These are phyloP conservation scores for Pezicula neosporulosa DNA, from an alignment of 2,329 filamentous ascomycete genomes.

Conservation along the genomic window DNA sequence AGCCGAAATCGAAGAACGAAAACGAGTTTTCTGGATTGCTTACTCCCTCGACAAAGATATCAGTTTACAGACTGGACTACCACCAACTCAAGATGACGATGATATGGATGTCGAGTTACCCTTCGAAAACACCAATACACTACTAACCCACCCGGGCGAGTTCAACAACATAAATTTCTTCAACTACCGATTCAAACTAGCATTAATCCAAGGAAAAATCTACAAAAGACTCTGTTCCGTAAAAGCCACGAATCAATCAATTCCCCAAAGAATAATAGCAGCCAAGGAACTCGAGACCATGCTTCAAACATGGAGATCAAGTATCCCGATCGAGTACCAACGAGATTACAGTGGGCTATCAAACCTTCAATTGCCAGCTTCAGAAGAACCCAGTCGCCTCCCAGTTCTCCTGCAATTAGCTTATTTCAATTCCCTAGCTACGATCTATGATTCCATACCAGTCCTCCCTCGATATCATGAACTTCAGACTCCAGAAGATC, in stretches of 20 bases:
- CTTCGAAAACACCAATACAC: background rate
- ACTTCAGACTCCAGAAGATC: background rate
- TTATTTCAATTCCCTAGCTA: constrained; percentile 13
- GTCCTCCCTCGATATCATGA: background rate
- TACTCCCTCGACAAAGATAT: too few species aligned
- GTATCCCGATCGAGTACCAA: constrained; percentile 8
- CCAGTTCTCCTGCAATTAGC: constrained; percentile 8
- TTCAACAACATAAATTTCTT: constrained; percentile 9
- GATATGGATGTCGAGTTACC: constrained; percentile 21
- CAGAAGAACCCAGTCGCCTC: constrained; percentile 1
- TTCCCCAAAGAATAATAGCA: constrained; percentile 5
- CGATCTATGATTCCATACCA: constrained; percentile 7
- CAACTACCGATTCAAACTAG: constrained; percentile 13
- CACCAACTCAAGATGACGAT: too few species aligned
- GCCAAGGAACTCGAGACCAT: constrained; percentile 9
- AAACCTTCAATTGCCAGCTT: background rate
- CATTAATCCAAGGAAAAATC: constrained; percentile 22
- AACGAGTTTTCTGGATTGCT: too few species aligned
- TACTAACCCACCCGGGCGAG: background rate
- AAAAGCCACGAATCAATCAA: constrained; percentile 13
- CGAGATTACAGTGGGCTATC: background rate
- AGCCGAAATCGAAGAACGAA: constrained; percentile 7
- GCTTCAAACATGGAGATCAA: constrained; percentile 12
- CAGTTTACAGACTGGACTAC: too few species aligned
- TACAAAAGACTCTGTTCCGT: constrained; percentile 19